Conservation (phyloP, 108 stramenopile genomes). For the Nitzschia sp. region DNA sequence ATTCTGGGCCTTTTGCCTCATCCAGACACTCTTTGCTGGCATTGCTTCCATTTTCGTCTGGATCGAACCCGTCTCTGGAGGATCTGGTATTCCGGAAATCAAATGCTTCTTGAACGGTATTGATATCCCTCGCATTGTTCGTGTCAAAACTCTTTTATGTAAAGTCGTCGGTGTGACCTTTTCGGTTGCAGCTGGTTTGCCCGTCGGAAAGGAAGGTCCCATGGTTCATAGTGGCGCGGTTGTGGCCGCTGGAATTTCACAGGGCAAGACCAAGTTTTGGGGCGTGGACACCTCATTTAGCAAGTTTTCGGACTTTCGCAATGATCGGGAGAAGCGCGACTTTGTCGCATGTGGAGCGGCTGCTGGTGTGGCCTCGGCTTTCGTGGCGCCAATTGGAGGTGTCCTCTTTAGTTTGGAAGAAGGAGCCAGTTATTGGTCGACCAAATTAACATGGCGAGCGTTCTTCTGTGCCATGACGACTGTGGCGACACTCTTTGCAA, state of each 20-base stretch:
- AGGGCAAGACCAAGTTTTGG: slow-evolving; percentile 86
- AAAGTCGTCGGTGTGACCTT: slow-evolving; percentile 95
- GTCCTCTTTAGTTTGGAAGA: slow-evolving; percentile 96
- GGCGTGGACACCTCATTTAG: slow-evolving; percentile 91
- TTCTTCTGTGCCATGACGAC: slow-evolving; percentile 98
- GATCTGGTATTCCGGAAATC: slow-evolving; percentile 97
- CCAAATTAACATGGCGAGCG: slow-evolving; percentile 95
- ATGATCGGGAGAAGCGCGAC: slow-evolving; percentile 88
- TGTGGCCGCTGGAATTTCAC: slow-evolving; percentile 83
- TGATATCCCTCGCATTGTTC: slow-evolving; percentile 84
- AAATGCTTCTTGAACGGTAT: slow-evolving; percentile 98
- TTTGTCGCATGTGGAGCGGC: slow-evolving; percentile 98
- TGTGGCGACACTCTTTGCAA: slow-evolving; percentile 76
- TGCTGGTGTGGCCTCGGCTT: slow-evolving; percentile 93
- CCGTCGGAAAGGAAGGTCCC: slow-evolving; percentile 97
- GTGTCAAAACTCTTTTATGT: slow-evolving; percentile 91
- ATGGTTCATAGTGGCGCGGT: slow-evolving; percentile 90
- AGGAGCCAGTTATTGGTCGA: slow-evolving; percentile 95
- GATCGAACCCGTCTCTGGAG: slow-evolving; percentile 88
- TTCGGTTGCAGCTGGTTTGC: slow-evolving; percentile 90
- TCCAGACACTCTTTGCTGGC: slow-evolving; percentile 78
- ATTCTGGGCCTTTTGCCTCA: slow-evolving; percentile 72
- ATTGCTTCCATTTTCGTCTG: slow-evolving; percentile 82
- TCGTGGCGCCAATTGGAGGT: slow-evolving; percentile 97
- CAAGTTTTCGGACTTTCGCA: slow-evolving; percentile 91